These are phyloP conservation scores for Nicotiana attenuata DNA, from an alignment of 257 asterid genomes.

Conservation along the genomic window DNA sequence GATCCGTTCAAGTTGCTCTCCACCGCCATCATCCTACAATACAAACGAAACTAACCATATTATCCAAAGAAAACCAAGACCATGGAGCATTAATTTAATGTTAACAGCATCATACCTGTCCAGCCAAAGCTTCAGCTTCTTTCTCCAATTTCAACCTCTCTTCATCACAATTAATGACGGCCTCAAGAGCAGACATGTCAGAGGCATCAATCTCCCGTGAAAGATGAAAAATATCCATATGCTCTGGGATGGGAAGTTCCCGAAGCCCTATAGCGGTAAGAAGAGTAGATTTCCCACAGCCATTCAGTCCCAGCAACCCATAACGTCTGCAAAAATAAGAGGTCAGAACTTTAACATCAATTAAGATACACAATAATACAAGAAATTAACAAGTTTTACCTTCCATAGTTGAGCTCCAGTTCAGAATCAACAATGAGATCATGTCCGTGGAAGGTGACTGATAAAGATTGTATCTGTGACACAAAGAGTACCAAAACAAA, in stretches of 20 bases:
- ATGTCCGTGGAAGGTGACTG: constrained; percentile 76
- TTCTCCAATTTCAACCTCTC: constrained; percentile 22
- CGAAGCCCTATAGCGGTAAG: constrained; percentile 17
- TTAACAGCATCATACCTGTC: constrained; percentile 39
- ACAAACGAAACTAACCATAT: not conserved
- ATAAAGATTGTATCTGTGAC: constrained; percentile 64
- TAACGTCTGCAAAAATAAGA: constrained; percentile 15
- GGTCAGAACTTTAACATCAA: not conserved
- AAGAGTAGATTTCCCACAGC: constrained; percentile 24
- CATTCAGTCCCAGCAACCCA: constrained; percentile 28
- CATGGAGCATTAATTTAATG: not conserved
- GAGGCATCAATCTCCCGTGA: constrained; percentile 24
- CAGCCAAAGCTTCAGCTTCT: constrained; percentile 21
- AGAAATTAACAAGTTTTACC: constrained; percentile 28
- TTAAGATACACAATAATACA: not conserved
- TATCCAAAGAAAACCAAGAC: not conserved
- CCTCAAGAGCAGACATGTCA: constrained; percentile 24
- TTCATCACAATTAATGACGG: constrained; percentile 19
- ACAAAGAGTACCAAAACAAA: not conserved
- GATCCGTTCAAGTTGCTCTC: constrained; percentile 78
- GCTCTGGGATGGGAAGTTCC: constrained; percentile 23
- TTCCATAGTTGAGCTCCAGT: constrained; percentile 69
- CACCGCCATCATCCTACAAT: constrained; percentile 89
- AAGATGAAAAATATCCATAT: constrained; percentile 26
- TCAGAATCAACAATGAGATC: constrained; percentile 71